Conservation (phyloP, 495 filamentous ascomycete species). For the Pyrenopolyporus hunteri region DNA sequence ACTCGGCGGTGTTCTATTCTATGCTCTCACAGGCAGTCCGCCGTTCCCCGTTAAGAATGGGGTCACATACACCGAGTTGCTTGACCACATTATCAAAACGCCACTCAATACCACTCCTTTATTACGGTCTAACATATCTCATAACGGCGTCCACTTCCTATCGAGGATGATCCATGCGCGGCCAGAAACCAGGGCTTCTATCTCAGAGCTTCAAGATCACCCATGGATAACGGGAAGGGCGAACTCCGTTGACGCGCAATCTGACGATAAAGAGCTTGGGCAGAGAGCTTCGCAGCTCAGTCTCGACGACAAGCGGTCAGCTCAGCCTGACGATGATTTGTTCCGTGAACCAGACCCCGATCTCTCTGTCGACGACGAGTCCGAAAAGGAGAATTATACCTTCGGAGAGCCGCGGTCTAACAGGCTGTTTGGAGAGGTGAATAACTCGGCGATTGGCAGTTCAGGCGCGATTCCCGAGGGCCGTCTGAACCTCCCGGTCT, state of each 20-base stretch:
- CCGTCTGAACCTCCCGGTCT: conserved; percentile 54
- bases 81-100: conserved; percentile 82
- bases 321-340: conserved; percentile 3
- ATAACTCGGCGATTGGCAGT: conserved; percentile 70
- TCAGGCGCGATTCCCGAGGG: conserved; percentile 50
- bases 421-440: conserved; percentile 84
- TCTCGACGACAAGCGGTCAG: conserved; percentile 51
- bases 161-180: conserved; percentile 74
- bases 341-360: conserved; percentile 27
- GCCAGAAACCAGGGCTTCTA: conserved; percentile 70
- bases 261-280: conserved; percentile 56
- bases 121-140: conserved; percentile 60
- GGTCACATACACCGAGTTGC: conserved; percentile 64
- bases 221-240: conserved; percentile 64
- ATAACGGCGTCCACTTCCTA: conserved; percentile 73
- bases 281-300: conserved; percentile 74
- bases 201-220: conserved; percentile 67
- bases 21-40: conserved; percentile 72
- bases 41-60: conserved; percentile 74
- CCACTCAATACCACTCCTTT: conserved; percentile 68
- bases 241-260: conserved; percentile 53
- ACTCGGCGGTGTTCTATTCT: conserved; percentile 87
- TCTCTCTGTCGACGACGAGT: conserved; percentile 42
- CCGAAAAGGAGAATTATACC: conserved; percentile 52
- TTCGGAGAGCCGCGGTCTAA: conserved; percentile 47